Evolutionary conservation across 305 asterid species (phyloP).

Genomic region (Fraxinus ornus): DNA sequence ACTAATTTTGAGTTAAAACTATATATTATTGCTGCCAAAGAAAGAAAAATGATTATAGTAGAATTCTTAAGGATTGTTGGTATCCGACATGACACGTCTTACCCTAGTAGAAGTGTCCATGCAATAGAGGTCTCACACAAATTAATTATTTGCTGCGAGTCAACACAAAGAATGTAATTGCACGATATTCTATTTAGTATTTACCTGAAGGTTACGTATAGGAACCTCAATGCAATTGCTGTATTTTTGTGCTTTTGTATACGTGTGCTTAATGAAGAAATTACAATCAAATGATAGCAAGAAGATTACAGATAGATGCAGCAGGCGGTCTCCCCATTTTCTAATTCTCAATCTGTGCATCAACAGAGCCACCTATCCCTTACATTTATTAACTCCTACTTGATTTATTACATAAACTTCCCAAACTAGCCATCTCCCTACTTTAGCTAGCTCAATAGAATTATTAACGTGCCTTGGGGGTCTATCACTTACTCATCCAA

Average conservation of each 20-base stretch:
- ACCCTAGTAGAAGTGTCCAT: neutral
- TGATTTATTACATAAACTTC: neutral
- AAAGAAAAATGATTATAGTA: neutral
- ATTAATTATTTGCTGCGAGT: neutral
- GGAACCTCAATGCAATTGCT: neutral
- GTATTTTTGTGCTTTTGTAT: neutral
- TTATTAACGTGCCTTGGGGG: neutral
- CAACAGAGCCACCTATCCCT: neutral
- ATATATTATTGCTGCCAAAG: neutral
- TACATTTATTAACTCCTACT: neutral
- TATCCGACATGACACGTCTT: neutral
- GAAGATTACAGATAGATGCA: neutral
- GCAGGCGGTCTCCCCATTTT: neutral
- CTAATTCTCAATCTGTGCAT: neutral
- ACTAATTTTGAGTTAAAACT: neutral
- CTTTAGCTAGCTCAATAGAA: neutral
- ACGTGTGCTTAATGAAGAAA: neutral
- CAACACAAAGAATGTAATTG: neutral
- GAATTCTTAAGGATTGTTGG: neutral
- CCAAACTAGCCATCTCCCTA: neutral
- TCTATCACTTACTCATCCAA: neutral
- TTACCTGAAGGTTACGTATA: neutral
- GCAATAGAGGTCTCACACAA: neutral
- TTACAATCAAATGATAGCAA: neutral
- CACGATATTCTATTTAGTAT: neutral